phyloP scores from a whole-genome alignment of 2,329 filamentous ascomycete genomes.

The Venturia nashicola region DNA sequence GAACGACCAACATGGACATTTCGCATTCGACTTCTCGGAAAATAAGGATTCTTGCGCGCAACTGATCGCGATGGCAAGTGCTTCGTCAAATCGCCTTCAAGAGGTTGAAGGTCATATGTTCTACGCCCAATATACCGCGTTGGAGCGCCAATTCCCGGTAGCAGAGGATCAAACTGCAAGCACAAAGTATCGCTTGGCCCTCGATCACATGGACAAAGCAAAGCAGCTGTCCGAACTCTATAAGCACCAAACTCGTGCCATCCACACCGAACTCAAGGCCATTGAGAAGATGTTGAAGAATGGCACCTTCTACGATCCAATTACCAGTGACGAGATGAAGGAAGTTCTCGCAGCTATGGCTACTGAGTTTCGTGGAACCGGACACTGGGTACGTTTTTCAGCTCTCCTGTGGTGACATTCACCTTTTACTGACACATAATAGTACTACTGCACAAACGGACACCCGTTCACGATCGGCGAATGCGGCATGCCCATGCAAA shows the following conservation, averaged over 20 bases:
- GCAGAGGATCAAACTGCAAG: slow-evolving; percentile 11
- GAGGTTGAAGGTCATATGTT: slow-evolving; percentile 40
- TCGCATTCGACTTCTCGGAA: slow-evolving; percentile 16
- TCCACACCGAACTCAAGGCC: slow-evolving; percentile 35
- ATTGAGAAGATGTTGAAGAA: slow-evolving; percentile 34
- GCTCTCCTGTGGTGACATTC: neutral
- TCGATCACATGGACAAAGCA: slow-evolving; percentile 17
- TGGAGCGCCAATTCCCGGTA: slow-evolving; percentile 24
- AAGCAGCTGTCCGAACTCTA: slow-evolving; percentile 17
- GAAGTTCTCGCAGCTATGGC: slow-evolving; percentile 38
- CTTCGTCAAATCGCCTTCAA: slow-evolving; percentile 27
- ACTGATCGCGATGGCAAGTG: slow-evolving; percentile 28
- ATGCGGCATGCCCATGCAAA: slow-evolving; percentile 54
- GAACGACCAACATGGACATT: neutral
- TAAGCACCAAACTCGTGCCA: slow-evolving; percentile 17
- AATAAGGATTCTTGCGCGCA: slow-evolving; percentile 28
- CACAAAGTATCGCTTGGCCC: slow-evolving; percentile 11
- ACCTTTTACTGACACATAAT: slow-evolving; percentile 10
- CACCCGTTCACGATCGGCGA: slow-evolving; percentile 49
- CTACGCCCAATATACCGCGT: slow-evolving; percentile 34
- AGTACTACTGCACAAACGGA: slow-evolving; percentile 27
- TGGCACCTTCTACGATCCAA: slow-evolving; percentile 33
- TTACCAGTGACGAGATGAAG: slow-evolving; percentile 30
- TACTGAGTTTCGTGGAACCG: slow-evolving; percentile 30
- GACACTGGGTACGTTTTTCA: slow-evolving; percentile 31